Percentiles rank a stretch among this genome's conserved stretches.
Conservation (phyloP, 805 yeast genomes). For the Candida ovalis region DNA sequence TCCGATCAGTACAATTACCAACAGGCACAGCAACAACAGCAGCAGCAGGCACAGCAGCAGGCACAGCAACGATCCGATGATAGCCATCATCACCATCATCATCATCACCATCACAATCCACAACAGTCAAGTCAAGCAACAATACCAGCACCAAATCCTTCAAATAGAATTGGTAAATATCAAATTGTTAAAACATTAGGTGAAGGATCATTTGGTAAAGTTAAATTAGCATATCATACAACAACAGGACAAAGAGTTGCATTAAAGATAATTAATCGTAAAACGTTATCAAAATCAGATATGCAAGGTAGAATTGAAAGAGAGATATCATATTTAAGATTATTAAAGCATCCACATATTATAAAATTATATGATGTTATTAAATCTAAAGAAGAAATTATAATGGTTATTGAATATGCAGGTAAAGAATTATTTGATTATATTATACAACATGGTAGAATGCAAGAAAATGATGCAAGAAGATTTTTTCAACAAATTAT, state of each 20-base stretch:
- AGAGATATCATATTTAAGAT: constrained; percentile 83
- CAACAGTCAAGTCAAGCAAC: constrained; percentile 2
- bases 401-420: constrained; percentile 96
- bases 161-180: constrained; percentile 75
- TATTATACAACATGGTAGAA: constrained; percentile 88
- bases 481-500: constrained; percentile 94
- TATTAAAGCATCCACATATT: constrained; percentile 92
- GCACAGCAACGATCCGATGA: constrained; percentile 10
- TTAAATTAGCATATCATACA: constrained; percentile 83
- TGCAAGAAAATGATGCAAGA: constrained; percentile 89
- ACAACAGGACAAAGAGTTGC: constrained; percentile 93
- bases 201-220: constrained; percentile 96
- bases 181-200: constrained; percentile 91
- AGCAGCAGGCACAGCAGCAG: constrained; percentile 3
- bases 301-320: constrained; percentile 97
- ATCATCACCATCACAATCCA: constrained; percentile 19
- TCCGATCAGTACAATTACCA: constrained; percentile 9
- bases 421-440: constrained; percentile 96
- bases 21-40: constrained; percentile 5
- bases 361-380: constrained; percentile 94
- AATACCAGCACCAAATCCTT: constrained; percentile 9
- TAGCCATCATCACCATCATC: constrained; percentile 18
- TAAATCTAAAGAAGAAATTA: constrained; percentile 90
- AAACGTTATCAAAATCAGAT: constrained; percentile 88
- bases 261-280: constrained; percentile 84